phyloP scores from a whole-genome alignment of 345 rosid genomes.

The Euphorbia pulcherrima region DNA sequence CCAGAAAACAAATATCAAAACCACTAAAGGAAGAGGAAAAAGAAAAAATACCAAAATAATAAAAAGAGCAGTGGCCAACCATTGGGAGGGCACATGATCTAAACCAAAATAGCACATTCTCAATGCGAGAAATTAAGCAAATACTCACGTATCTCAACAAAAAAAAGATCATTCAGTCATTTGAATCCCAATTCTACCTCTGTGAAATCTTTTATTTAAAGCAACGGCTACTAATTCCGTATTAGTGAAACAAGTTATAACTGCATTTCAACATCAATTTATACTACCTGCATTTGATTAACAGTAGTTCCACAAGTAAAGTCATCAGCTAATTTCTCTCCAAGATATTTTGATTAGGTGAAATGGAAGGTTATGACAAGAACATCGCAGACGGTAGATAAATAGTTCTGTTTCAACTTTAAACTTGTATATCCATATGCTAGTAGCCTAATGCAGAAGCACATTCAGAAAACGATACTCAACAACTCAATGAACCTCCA shows the following conservation, averaged over 20 bases:
- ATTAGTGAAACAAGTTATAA: background rate
- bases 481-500: background rate
- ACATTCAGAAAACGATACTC: background rate
- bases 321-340: background rate
- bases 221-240: background rate
- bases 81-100: background rate
- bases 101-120: background rate
- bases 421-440: background rate
- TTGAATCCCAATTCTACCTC: background rate
- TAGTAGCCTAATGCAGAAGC: background rate
- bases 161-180: background rate
- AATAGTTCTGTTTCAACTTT: background rate
- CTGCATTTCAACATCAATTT: conserved; percentile 1
- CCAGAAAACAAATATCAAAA: background rate
- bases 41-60: background rate
- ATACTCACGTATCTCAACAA: background rate
- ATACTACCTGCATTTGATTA: background rate
- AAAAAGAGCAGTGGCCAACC: background rate
- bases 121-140: background rate
- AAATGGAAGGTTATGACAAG: background rate
- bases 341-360: background rate
- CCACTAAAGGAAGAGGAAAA: background rate
- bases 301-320: background rate
- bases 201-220: background rate
- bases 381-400: background rate